Evolutionary conservation across 352 stramenopile genomes (phyloP), one percentile per base, ranked within the genome.

Genomic region (Globisporangium cystogenes): DNA sequence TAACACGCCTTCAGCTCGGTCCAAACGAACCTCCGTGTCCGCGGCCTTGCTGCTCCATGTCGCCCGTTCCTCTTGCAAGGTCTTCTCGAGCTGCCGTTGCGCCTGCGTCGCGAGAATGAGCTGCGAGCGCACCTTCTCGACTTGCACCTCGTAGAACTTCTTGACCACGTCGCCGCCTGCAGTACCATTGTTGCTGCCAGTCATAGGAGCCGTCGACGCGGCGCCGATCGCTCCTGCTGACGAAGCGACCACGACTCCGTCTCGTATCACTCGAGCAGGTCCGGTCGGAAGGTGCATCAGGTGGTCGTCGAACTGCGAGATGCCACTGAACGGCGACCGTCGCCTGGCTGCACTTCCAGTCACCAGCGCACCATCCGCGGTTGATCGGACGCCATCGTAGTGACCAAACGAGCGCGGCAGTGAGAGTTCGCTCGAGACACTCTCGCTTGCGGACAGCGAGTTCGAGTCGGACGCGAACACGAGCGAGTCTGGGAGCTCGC

Each of bases 101-200:
- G 68, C 56, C 24, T 85, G 72, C 8, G 73, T 63, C 41, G 65
- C 64, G 10, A 82, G 41, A 0, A 59, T 62, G 26, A 90, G 59
- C 54, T 93, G 79, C 21, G 65, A 54, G 43, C 82, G 75, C 31
- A 91, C 77, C 58, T 87, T 83, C 14, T 80, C 74, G n/a, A 90
- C 81, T 53, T 91, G 81, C 23, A 80, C 72, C 61, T 90, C 76
- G 59, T 89, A 93, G 45, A 91, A 89, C 57, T 83, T 84, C 53
- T 84, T 81, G 76, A 91, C 85, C 36, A 87, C 64, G 14, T 74
- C 53, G 45, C 48, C 44, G 65, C 62, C 24, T 50, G 66, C 15
- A 7, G 16, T 3, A 7, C 52, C 14, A 56, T 35, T 51, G 4
- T 68, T 45, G 1, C 47, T n/a, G 2, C 36, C 51, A 10, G 53